phyloP scores from a whole-genome alignment of 306 rosid genomes.

The Quillaja saponaria region DNA sequence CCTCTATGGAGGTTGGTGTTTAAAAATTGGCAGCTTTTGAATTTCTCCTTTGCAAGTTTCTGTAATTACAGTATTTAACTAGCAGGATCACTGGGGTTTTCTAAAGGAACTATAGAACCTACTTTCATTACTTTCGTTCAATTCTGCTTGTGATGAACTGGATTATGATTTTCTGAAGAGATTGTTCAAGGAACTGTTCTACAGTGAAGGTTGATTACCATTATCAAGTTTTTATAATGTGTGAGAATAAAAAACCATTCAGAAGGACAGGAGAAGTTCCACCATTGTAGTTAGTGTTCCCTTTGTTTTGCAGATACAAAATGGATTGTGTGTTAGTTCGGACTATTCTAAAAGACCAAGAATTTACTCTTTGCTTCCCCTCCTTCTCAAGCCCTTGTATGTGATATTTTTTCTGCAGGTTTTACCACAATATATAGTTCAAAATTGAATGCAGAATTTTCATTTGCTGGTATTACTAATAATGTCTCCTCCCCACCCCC shows the following conservation, averaged over 20 bases:
- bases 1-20: not conserved
- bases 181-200: not conserved
- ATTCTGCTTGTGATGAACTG: not conserved
- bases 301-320: not conserved
- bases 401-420: no score
- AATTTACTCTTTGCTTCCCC: not conserved
- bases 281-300: not conserved
- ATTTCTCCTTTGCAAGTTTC: not conserved
- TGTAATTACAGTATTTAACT: not conserved
- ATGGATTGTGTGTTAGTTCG: conserved; percentile 9
- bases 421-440: no score
- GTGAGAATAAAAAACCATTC: not conserved
- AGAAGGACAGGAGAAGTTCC: not conserved
- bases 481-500: no score
- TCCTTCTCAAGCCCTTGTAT: not conserved
- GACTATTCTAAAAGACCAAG: conserved; percentile 1
- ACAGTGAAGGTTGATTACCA: not conserved
- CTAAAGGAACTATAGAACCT: not conserved
- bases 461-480: no score
- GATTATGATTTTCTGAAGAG: conserved; percentile 9
- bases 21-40: not conserved
- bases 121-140: conserved; percentile 1
- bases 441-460: no score
- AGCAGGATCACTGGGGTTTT: not conserved
- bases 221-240: not conserved